phyloP scores from a whole-genome alignment of 257 asterid species.

The Plantago elongata region DNA sequence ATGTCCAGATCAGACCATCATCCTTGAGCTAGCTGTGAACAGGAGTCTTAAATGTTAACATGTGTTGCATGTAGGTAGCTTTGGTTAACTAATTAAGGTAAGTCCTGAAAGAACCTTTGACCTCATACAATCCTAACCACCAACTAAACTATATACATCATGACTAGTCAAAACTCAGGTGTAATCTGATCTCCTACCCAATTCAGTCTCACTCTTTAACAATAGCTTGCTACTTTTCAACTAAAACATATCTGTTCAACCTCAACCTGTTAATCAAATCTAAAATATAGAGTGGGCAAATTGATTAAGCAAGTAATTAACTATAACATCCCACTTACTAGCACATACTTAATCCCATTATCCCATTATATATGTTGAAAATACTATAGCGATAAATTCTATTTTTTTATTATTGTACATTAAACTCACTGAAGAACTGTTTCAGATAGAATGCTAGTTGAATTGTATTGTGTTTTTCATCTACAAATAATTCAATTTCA shows the following conservation, averaged over 20 bases:
- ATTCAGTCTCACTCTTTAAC: conserved; percentile 22
- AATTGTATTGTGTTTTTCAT: too few relatives aligned
- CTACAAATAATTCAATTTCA: too few relatives aligned
- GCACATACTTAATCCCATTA: not conserved
- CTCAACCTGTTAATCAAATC: not conserved
- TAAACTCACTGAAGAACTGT: too few relatives aligned
- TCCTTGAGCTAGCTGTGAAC: too few relatives aligned
- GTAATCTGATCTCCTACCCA: not conserved
- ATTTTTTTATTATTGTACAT: not conserved
- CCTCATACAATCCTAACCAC: conserved; percentile 20
- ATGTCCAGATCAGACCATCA: too few relatives aligned
- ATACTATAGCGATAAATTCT: too few relatives aligned
- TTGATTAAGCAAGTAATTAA: conserved; percentile 19
- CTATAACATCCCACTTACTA: not conserved
- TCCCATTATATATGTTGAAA: too few relatives aligned
- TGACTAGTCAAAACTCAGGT: not conserved
- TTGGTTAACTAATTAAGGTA: conserved; percentile 46
- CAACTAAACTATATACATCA: not conserved
- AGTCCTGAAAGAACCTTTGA: conserved; percentile 32
- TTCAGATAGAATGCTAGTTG: too few relatives aligned
- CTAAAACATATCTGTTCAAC: conserved; percentile 11
- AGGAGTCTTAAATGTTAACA: not conserved
- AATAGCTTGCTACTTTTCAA: conserved; percentile 18
- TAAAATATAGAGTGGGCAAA: not conserved
- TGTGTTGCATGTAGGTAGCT: conserved; percentile 20